Evolutionary conservation across 495 filamentous ascomycete species (phyloP).

Genomic region (Aspergillus taichungensis): DNA sequence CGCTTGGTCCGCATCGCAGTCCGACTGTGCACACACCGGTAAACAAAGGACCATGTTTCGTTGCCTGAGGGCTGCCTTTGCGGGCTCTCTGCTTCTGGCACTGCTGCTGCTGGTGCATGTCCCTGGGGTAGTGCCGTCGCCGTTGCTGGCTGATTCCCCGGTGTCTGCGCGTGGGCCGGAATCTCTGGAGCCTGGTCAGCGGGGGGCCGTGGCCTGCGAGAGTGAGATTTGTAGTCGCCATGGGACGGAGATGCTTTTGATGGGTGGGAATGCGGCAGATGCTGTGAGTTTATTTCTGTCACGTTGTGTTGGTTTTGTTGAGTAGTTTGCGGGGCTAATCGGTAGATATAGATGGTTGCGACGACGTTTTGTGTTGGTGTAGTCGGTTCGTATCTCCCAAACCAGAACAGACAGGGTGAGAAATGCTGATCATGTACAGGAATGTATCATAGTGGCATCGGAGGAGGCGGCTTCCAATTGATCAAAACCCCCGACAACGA

Average conservation of each 20-base stretch:
- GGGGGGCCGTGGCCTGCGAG: conserved; percentile 75
- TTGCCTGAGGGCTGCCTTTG: too few relatives aligned
- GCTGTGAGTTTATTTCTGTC: conserved; percentile 33
- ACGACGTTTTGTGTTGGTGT: conserved; percentile 70
- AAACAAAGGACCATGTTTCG: too few relatives aligned
- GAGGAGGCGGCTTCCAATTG: conserved; percentile 84
- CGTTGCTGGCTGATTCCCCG: too few relatives aligned
- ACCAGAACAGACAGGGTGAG: neutral
- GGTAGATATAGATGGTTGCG: conserved; percentile 45
- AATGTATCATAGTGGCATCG: conserved; percentile 84
- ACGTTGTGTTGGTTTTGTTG: neutral
- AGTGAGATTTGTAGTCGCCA: conserved; percentile 66
- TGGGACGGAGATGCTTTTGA: conserved; percentile 59
- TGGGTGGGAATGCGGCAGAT: conserved; percentile 69
- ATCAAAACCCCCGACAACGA: conserved; percentile 52
- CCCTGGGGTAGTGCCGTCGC: conserved; percentile 11
- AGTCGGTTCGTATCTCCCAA: conserved; percentile 39
- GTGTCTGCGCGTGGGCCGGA: too few relatives aligned
- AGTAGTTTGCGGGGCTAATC: neutral
- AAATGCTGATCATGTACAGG: conserved; percentile 20
- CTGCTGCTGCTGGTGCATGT: neutral
- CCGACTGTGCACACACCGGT: too few relatives aligned
- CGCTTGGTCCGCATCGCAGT: too few relatives aligned
- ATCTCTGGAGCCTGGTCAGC: conserved; percentile 21
- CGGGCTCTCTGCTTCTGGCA: too few relatives aligned